Evolutionary conservation across 2,329 filamentous ascomycete species (phyloP), one percentile per base, ranked within the genome.

Genomic region (Fusarium lyarnte): DNA sequence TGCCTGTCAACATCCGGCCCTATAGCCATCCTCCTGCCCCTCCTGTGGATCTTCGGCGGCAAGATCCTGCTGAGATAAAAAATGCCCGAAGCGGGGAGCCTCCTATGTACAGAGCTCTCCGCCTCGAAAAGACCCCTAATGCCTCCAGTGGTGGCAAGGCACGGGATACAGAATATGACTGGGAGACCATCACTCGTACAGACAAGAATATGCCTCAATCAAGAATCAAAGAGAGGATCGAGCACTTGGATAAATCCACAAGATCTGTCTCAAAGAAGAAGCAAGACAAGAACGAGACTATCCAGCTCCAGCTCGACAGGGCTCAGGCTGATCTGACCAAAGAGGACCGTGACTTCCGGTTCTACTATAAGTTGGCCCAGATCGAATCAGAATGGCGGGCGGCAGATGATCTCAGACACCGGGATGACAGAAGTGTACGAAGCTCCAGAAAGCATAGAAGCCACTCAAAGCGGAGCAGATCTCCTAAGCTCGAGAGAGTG

Each of bases 271-370:
- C 73, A 19, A 78, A 84, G 42, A 87, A 86, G 76, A 83, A 82
- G 74, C 76, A 76, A 7, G 69, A 70, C 1, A 77, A 87, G 31
- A 78, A 74, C 6, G 64, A 78, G 0, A 69, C 75, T 5, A 79
- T 86, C 27, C 82, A 84, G 63, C 76, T 77, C 6, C 86, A 87
- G 60, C 73, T 88, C 13, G 83, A 86, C 58, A 68, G 55, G 16
- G 81, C 82, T 0, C 79, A 82, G 39, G 74, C 80, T 11, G 71
- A 79, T 2, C 77, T 87, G 14, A 75, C 79, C 21, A 39, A 58
- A 4, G 41, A 42, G 8, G 84, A 87, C 21, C 58, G 43, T 6
- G 84, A 87, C 41, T 59, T 46, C 5, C 80, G 81, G 10, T 87
- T 79, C 63, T 74, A 80, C 31, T 84, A 83, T 66, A 78, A 79